Conservation (phyloP, 495 filamentous ascomycete genomes). For the Penicillium robsamsonii region DNA sequence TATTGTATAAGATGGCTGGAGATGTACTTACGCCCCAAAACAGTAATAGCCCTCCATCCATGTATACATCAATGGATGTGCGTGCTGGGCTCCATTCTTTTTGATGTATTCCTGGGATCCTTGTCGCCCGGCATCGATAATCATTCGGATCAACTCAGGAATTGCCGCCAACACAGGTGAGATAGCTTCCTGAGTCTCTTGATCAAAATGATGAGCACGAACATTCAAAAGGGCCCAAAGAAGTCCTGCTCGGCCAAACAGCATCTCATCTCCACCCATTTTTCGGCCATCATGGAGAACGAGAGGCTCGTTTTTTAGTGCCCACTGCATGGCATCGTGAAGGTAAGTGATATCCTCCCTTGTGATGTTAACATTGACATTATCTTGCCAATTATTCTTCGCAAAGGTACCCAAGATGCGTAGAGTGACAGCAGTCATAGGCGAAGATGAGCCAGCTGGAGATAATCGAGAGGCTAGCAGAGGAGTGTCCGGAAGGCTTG, state of each 20-base stretch:
- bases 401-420: slow-evolving; percentile 24
- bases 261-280: slow-evolving; percentile 43
- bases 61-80: slow-evolving; percentile 47
- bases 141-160: slow-evolving; percentile 31
- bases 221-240: slow-evolving; percentile 44
- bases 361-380: slow-evolving; percentile 13
- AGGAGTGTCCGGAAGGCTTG: slow-evolving; percentile 26
- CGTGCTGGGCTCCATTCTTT: slow-evolving; percentile 30
- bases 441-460: slow-evolving; percentile 31
- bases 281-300: slow-evolving; percentile 29
- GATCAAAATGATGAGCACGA: slow-evolving; percentile 23
- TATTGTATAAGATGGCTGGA: neutral
- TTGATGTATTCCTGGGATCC: slow-evolving; percentile 31
- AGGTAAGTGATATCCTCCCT: slow-evolving; percentile 30
- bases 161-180: slow-evolving; percentile 26
- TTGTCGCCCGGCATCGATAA: slow-evolving; percentile 37
- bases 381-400: slow-evolving; percentile 10
- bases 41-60: slow-evolving; percentile 44
- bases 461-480: slow-evolving; percentile 33
- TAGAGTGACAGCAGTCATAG: slow-evolving; percentile 27
- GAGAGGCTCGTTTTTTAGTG: slow-evolving; percentile 35
- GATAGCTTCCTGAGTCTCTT: slow-evolving; percentile 18
- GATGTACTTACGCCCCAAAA: slow-evolving; percentile 39
- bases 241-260: slow-evolving; percentile 45
- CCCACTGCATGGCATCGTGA: slow-evolving; percentile 28